Conservation (phyloP, 331 rosid species). For the Prunus yedoensis region DNA sequence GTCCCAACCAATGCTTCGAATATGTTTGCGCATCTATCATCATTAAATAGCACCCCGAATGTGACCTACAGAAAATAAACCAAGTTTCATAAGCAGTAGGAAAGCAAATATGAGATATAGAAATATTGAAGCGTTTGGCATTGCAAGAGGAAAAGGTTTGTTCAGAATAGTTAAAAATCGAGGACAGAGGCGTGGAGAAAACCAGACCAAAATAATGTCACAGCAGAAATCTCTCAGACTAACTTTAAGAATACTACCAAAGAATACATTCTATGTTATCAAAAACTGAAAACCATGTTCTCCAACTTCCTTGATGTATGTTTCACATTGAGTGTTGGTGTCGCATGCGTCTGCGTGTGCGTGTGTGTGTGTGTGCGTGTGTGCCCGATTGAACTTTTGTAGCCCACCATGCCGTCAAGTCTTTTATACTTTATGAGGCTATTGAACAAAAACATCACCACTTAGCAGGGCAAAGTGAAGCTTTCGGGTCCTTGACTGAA, state of each 20-base stretch:
- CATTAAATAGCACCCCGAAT: constrained; percentile 78
- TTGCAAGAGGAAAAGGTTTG: neutral
- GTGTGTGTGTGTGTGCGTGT: neutral
- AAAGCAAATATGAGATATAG: neutral
- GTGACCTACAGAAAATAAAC: constrained; percentile 58
- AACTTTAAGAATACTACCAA: neutral
- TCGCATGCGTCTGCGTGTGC: too few species aligned
- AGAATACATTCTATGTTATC: too few species aligned
- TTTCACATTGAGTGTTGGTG: neutral
- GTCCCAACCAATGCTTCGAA: constrained; percentile 96
- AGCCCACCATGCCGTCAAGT: neutral
- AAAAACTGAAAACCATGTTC: neutral
- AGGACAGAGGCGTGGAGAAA: neutral
- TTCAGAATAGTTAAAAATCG: neutral
- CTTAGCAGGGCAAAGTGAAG: neutral
- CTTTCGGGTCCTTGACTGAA: neutral
- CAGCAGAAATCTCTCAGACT: neutral
- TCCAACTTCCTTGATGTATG: neutral
- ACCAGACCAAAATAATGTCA: neutral
- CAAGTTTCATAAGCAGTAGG: neutral
- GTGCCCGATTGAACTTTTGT: neutral
- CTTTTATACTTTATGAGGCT: neutral
- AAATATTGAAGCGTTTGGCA: neutral
- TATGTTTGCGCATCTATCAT: constrained; percentile 85
- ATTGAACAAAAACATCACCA: neutral